Conservation (phyloP, 306 rosid genomes). For the Begonia peltatifolia region DNA sequence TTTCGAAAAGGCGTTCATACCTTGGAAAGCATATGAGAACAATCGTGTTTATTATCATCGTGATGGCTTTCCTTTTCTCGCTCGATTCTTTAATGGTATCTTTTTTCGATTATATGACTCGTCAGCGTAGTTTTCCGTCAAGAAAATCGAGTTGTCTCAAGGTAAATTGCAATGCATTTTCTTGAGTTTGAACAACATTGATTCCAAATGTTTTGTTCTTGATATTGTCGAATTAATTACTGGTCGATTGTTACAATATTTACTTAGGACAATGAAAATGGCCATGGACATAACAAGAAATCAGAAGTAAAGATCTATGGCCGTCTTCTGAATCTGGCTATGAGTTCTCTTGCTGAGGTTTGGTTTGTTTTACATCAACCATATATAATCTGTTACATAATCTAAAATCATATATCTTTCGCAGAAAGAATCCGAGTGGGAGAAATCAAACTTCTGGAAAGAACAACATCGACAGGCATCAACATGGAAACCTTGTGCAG, state of each 20-base stretch:
- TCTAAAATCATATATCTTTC: background rate
- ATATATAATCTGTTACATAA: conserved; percentile 3
- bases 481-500: conserved; percentile 77
- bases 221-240: background rate
- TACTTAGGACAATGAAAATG: conserved; percentile 18
- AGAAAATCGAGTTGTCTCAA: conserved; percentile 26
- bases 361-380: conserved; percentile 15
- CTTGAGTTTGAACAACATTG: background rate
- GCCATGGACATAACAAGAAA: conserved; percentile 17
- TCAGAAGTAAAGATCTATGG: conserved; percentile 54
- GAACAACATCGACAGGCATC: conserved; percentile 46
- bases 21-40: conserved; percentile 48
- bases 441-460: conserved; percentile 46
- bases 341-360: conserved; percentile 65
- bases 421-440: conserved; percentile 53
- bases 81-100: conserved; percentile 65
- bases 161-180: conserved; percentile 13
- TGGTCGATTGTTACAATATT: background rate
- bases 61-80: conserved; percentile 53
- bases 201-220: conserved; percentile 1
- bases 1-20: conserved; percentile 41
- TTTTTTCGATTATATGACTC: conserved; percentile 32
- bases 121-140: conserved; percentile 20
- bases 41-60: conserved; percentile 35
- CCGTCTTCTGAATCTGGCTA: conserved; percentile 63